Conservation (phyloP, 1,284 basidiomycete genomes). For the Cryptococcus maquisensis region DNA sequence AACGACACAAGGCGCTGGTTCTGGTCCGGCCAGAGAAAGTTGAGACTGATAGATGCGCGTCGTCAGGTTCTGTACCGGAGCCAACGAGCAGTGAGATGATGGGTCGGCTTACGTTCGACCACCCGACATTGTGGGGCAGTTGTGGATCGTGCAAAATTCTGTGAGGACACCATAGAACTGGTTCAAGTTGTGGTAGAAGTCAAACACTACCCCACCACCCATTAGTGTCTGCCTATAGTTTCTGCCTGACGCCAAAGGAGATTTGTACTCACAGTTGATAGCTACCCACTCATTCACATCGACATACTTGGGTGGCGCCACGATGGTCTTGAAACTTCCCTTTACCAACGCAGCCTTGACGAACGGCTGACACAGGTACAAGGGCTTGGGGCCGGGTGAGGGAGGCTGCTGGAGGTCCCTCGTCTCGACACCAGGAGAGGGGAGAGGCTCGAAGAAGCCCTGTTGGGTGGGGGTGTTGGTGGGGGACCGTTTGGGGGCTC, state of each 20-base stretch:
- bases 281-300: constrained; percentile 99
- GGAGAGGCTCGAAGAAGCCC: constrained; percentile 42
- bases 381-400: constrained; percentile 50
- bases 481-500: constrained; percentile 45
- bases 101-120: constrained; percentile 66
- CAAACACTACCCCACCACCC: constrained; percentile 65
- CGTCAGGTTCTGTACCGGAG: not conserved
- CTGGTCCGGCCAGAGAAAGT: constrained; percentile 97
- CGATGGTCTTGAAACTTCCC: constrained; percentile 98
- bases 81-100: not conserved
- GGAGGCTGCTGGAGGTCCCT: constrained; percentile 12
- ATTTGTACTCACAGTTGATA: constrained; percentile 70
- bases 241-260: not conserved
- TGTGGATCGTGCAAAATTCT: constrained; percentile 86
- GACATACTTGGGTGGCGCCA: constrained; percentile 93
- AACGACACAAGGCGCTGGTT: constrained; percentile 89
- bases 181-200: constrained; percentile 95
- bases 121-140: constrained; percentile 90
- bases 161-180: constrained; percentile 94
- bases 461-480: constrained; percentile 20
- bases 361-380: constrained; percentile 92
- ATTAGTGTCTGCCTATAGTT: not conserved
- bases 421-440: constrained; percentile 37
- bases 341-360: constrained; percentile 96
- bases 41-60: constrained; percentile 59